Base-by-base conservation (phyloP, 2,329 filamentous ascomycete genomes). In the Nemania bipapillata region DNA sequence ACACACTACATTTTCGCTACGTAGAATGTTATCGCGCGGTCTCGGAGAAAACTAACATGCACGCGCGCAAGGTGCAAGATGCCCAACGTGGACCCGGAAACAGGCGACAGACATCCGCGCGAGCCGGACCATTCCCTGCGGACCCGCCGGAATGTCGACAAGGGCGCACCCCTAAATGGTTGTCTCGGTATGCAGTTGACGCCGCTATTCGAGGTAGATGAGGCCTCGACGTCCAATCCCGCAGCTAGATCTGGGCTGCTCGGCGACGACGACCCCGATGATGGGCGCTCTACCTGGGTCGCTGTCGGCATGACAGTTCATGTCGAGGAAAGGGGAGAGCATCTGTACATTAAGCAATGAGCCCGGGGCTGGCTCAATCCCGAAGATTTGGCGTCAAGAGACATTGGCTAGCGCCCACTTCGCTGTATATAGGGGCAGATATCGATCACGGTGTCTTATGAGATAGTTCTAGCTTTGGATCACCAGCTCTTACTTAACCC, bases 161-260 rank as follows among this genome's bases (percentile, higher is more conserved):
- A 83, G 22, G 89, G 89, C 1, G 86, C 86, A 0, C 85, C 86
- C 30, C 82, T 81, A 54, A 80, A 78, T 61, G 86, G 88, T 0
- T 90, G 89, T 71, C 75, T 91, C 28, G 90, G 89, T 5, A 89
- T 92, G 87, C 88, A 90, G 77, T 79, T 91, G 67, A 88, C 87
- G 45, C 89, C 90, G 5, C 72, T 87, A 32, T 87, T 85, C 69
- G 77, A 83, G 8, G 62, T 72, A 2, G 73, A 67, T 11, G 45
- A 37, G 2, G 11, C 7, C 53, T 32, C 54, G 2, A 11, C 7
- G 8, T 35, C 60, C 1, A 40, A 42, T 22, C 20, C 55, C 6
- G 15, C 20, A 12, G 45, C 40, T 1, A 30, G 61, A 9, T 70
- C 68, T 20, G 68, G 65, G 1, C 54, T 70, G 58, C 60, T 75